A percentile compares a stretch with the other conserved stretches of the same genome.
phyloP scores from a whole-genome alignment of 148 eudicot genomes.

The Silene uniflora region DNA sequence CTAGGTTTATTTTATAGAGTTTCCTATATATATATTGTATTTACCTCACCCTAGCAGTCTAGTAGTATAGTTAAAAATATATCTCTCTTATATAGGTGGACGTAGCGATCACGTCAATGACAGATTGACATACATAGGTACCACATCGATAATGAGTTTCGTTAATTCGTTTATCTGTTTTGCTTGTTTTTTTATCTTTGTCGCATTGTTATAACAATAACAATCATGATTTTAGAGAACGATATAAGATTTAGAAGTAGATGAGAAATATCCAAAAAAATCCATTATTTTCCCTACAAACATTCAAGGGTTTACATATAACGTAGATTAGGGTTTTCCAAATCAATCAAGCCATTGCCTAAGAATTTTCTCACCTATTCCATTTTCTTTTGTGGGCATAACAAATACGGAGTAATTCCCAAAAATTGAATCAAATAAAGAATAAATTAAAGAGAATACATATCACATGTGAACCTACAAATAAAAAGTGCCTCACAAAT shows the following conservation, averaged over 20 bases:
- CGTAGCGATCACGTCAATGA: too few species aligned
- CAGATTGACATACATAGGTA: too few species aligned
- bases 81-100: too few species aligned
- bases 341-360: conserved; percentile 2
- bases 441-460: background rate
- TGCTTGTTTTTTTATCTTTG: too few species aligned
- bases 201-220: too few species aligned
- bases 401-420: conserved; percentile 5
- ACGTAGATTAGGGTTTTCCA: background rate
- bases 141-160: too few species aligned
- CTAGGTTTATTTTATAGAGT: too few species aligned
- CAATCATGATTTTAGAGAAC: background rate
- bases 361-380: background rate
- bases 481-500: conserved; percentile 38
- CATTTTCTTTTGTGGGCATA: background rate
- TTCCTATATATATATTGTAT: too few species aligned
- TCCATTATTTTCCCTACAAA: background rate
- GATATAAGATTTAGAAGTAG: background rate
- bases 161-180: too few species aligned
- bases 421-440: conserved; percentile 20
- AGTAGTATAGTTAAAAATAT: too few species aligned
- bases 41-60: too few species aligned
- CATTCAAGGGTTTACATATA: background rate
- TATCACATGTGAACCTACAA: conserved; percentile 34
- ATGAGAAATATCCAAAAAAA: background rate